These are phyloP conservation scores for Cnidoscolus chayamansa DNA, from an alignment of 441 rosid species.

Conservation along the genomic window DNA sequence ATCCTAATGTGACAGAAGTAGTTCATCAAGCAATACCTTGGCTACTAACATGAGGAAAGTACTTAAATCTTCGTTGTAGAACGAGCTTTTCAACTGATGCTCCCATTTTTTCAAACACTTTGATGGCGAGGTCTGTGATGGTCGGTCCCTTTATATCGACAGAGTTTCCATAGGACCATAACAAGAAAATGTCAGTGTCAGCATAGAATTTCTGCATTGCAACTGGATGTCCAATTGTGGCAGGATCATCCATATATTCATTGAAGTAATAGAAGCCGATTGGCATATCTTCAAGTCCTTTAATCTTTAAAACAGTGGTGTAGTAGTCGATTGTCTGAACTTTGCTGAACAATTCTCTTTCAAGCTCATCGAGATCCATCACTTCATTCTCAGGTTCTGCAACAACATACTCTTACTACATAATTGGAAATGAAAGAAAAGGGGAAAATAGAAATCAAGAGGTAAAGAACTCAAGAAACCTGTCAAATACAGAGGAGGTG, in stretches of 20 bases:
- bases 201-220: constrained; percentile 72
- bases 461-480: constrained; percentile 32
- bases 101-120: constrained; percentile 45
- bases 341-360: constrained; percentile 54
- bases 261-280: constrained; percentile 62
- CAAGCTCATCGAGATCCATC: constrained; percentile 50
- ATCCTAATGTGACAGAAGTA: constrained; percentile 10
- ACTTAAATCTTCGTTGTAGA: constrained; percentile 58
- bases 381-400: constrained; percentile 46
- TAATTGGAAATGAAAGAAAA: too few relatives aligned
- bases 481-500: constrained; percentile 32
- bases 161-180: constrained; percentile 68
- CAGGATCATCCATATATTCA: constrained; percentile 65
- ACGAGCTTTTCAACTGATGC: constrained; percentile 47
- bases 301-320: constrained; percentile 55
- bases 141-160: constrained; percentile 40
- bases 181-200: constrained; percentile 62
- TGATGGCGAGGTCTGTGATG: constrained; percentile 45
- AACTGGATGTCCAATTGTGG: constrained; percentile 60
- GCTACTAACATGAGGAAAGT: constrained; percentile 66
- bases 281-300: constrained; percentile 56
- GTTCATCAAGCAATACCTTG: constrained; percentile 42
- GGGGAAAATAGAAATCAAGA: background rate
- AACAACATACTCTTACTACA: constrained; percentile 16
- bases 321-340: constrained; percentile 67